Evolutionary conservation across 441 rosid genomes (phyloP), one percentile per base, ranked within the genome.

Genomic region (Bruguiera hainesii): DNA sequence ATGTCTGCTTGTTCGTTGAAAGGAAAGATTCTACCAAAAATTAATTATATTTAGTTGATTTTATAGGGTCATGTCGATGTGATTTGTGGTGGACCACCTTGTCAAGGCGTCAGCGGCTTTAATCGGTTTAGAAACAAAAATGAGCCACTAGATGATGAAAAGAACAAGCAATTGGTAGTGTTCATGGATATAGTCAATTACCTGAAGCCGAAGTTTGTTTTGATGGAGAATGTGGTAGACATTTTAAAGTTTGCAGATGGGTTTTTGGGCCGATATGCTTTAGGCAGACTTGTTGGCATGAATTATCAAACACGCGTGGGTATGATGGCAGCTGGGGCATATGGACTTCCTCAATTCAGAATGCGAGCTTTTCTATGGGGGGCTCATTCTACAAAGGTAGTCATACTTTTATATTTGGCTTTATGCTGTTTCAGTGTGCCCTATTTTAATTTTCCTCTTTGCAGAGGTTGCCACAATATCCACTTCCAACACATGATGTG

Each of bases 171-270:
- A 39, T 81, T 89, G 19, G 19, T 74, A 13, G 85, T 87, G 42
- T 93, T 75, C 39, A 93, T 89, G 98, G 79, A 89, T 7, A 75
- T 86, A 18, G 94, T 90, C 1, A 82, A 90, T 11, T 87, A 50
- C 67, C 68, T 93, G 20, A 86, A 78, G 81, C 98, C 96, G 1
- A 85, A 77, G 33, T 90, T 65, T 68, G 87, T 89, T 1, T 70
- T 93, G 68, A 89, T 90, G 97, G 98, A 93, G 69, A 90, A 90
- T 60, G 97, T 89, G 1, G 97, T 87, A 4, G 98, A 93, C 37
- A 76, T 90, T 13, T 64, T 93, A 9, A 90, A 77, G 74, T 86
- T 90, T 69, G 72, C 80, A 1, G 68, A 71, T 61, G 93, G 96
- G 15, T 78, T 71, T 68, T 78, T 86, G 65, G 96, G 96, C 16